Percentiles rank a stretch among this genome's conserved stretches.
These are phyloP conservation scores for Cadophora luteo-olivacea DNA, from an alignment of 2,329 filamentous ascomycete genomes.

Conservation along the genomic window DNA sequence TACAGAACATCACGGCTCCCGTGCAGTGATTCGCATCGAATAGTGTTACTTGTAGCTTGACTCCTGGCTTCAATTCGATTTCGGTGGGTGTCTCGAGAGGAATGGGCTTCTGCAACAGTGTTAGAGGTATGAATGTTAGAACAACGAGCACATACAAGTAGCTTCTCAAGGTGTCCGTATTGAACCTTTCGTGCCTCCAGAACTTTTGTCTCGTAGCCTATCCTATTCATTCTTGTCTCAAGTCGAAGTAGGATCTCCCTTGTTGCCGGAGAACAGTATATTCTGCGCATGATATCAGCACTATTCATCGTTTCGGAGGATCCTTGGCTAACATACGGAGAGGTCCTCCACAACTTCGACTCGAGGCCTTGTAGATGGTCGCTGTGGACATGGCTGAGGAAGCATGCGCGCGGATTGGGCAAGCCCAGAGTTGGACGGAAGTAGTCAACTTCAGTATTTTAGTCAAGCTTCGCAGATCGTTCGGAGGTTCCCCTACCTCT, in stretches of 20 bases:
- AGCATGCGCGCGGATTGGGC: conserved; percentile 77
- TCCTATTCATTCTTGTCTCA: conserved; percentile 78
- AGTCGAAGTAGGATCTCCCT: conserved; percentile 80
- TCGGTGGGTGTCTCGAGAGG: conserved; percentile 80
- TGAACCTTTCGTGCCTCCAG: conserved; percentile 76
- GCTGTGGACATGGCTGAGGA: conserved; percentile 91
- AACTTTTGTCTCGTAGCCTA: conserved; percentile 81
- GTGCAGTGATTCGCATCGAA: conserved; percentile 93
- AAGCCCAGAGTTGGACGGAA: conserved; percentile 66
- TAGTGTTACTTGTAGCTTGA: conserved; percentile 78
- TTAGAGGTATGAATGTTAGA: conserved; percentile 9
- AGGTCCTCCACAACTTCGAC: conserved; percentile 65
- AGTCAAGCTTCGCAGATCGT: conserved; percentile 17
- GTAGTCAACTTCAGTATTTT: conserved; percentile 79
- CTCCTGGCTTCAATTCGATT: conserved; percentile 75
- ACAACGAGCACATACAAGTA: conserved; percentile 58
- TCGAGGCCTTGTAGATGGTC: conserved; percentile 88
- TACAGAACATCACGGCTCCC: conserved; percentile 87
- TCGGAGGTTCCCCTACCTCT: conserved; percentile 56
- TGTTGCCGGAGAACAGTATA: conserved; percentile 90
- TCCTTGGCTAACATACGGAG: conserved; percentile 62
- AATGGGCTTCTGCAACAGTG: conserved; percentile 67
- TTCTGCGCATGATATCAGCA: conserved; percentile 48
- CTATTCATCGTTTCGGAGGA: conserved; percentile 4
- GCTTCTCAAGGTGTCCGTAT: conserved; percentile 75